Conservation (phyloP, 192 early-diverging fungal species). For the Podila clonocystis region DNA sequence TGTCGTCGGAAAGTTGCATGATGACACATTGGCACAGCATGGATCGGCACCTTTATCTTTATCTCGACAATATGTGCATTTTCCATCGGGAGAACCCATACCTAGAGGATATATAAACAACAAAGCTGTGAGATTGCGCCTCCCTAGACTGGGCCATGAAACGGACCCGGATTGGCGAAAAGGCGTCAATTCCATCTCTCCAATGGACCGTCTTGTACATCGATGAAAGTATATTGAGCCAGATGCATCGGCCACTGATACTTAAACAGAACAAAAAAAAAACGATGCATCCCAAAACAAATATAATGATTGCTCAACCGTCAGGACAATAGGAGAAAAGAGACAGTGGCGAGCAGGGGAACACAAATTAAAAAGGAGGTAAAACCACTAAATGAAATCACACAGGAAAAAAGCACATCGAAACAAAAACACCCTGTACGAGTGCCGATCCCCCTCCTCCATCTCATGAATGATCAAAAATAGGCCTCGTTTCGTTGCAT, state of each 20-base stretch:
- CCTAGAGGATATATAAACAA: conserved; percentile 15
- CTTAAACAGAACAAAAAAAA: no score
- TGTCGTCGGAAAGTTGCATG: conserved; percentile 1
- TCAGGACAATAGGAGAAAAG: background rate
- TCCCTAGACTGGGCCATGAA: background rate
- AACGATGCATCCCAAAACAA: background rate
- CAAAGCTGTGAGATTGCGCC: background rate
- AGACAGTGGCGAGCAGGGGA: background rate
- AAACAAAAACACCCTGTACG: background rate
- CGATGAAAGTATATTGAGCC: no score
- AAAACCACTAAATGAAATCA: background rate
- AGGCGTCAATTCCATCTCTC: background rate
- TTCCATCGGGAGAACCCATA: conserved; percentile 1
- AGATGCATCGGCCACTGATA: no score
- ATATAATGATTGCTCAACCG: background rate
- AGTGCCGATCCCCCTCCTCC: background rate
- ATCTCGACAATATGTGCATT: conserved; percentile 20
- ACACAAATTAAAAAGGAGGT: background rate
- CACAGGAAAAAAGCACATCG: background rate
- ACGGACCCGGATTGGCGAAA: background rate
- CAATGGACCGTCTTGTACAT: no score
- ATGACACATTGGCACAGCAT: conserved; percentile 25
- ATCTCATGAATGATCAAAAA: background rate
- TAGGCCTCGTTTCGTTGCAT: background rate
- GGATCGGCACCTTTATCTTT: conserved; percentile 9